These are phyloP conservation scores for Phyllosticta ampelicida DNA, from an alignment of 2,329 filamentous ascomycete genomes.

Conservation along the genomic window DNA sequence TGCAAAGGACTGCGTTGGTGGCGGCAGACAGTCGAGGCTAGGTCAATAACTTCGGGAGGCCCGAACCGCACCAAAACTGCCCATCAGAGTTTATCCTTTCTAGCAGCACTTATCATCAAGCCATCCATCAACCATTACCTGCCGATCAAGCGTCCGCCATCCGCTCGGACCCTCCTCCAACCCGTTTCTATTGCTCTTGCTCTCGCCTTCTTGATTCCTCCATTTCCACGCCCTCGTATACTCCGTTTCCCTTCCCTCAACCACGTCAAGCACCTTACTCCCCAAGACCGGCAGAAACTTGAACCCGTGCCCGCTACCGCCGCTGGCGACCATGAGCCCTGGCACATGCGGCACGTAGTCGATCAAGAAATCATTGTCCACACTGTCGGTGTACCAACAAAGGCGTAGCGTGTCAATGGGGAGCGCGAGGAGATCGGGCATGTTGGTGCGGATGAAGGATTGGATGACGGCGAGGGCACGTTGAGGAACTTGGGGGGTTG, in stretches of 20 bases:
- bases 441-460: conserved; percentile 29
- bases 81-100: not conserved
- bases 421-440: conserved; percentile 33
- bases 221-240: conserved; percentile 13
- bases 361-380: conserved; percentile 20
- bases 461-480: conserved; percentile 20
- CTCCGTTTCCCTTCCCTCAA: conserved; percentile 14
- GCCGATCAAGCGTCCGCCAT: conserved; percentile 19
- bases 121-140: conserved; percentile 15
- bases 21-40: too few relatives aligned
- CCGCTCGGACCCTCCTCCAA: conserved; percentile 19
- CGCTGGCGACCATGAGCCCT: conserved; percentile 21
- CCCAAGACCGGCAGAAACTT: conserved; percentile 24
- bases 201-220: conserved; percentile 11
- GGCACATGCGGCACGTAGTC: conserved; percentile 15
- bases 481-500: conserved; percentile 11
- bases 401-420: conserved; percentile 4
- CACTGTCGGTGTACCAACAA: conserved; percentile 15
- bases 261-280: conserved; percentile 18
- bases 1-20: too few relatives aligned
- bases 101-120: conserved; percentile 1
- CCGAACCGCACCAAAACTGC: not conserved
- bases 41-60: too few relatives aligned
- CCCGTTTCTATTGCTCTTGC: conserved; percentile 16
- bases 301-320: conserved; percentile 23